Percentiles rank a stretch among this genome's conserved stretches.
These are phyloP conservation scores for Salix koriyanagi DNA, from an alignment of 345 rosid genomes.

Conservation along the genomic window DNA sequence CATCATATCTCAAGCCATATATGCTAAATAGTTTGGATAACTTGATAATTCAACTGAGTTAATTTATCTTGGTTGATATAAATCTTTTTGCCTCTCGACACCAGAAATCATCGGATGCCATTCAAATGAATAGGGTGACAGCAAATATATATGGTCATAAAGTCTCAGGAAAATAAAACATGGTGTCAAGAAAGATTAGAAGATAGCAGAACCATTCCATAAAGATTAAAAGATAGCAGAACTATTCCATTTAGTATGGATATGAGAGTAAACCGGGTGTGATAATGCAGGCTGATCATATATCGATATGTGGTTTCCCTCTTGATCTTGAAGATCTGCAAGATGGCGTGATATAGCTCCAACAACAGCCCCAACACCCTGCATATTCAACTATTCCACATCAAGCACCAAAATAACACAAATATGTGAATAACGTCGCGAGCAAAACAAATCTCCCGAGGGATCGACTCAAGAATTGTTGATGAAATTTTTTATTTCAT, in stretches of 20 bases:
- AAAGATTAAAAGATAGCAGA: neutral
- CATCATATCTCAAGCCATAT: no score
- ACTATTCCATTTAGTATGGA: constrained; percentile 10
- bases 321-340: constrained; percentile 84
- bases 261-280: constrained; percentile 51
- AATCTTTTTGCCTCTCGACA: neutral
- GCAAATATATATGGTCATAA: neutral
- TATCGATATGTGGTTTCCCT: constrained; percentile 83
- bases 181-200: neutral
- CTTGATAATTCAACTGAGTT: no score
- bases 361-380: constrained; percentile 97
- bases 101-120: neutral
- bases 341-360: constrained; percentile 96
- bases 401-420: neutral
- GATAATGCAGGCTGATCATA: constrained; percentile 83
- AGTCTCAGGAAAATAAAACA: neutral
- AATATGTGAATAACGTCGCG: neutral
- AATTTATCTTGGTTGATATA: neutral
- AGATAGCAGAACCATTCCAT: constrained; percentile 9
- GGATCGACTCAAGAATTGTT: neutral
- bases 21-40: no score
- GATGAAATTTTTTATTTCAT: constrained; percentile 11
- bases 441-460: neutral
- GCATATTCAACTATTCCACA: constrained; percentile 14
- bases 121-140: neutral